Conservation (phyloP, 352 stramenopile species). For the Globisporangium cystogenes region DNA sequence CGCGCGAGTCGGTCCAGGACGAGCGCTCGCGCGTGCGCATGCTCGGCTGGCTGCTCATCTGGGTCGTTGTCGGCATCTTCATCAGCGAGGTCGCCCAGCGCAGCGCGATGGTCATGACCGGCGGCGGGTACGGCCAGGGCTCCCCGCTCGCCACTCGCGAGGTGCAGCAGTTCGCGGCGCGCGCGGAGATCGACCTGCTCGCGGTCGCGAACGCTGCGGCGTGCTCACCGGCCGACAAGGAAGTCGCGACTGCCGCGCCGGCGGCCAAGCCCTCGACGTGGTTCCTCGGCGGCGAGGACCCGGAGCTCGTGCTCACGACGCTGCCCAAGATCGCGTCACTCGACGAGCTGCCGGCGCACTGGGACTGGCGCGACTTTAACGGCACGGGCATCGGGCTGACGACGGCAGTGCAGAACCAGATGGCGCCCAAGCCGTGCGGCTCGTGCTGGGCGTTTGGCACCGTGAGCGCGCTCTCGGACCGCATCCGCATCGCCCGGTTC, state of each 20-base stretch:
- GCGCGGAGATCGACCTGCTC: conserved; percentile 47
- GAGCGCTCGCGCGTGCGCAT: conserved; percentile 33
- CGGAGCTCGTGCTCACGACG: conserved; percentile 38
- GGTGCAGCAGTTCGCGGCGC: conserved; percentile 40
- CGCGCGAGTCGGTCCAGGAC: conserved; percentile 18
- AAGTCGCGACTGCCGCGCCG: neutral
- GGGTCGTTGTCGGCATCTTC: conserved; percentile 43
- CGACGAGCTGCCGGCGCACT: conserved; percentile 55
- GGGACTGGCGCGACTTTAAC: conserved; percentile 81
- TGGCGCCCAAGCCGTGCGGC: conserved; percentile 66
- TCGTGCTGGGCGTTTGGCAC: conserved; percentile 81
- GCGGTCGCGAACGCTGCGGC: conserved; percentile 25
- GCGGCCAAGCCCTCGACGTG: conserved; percentile 42
- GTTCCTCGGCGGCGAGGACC: conserved; percentile 62
- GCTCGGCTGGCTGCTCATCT: conserved; percentile 39
- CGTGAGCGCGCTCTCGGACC: conserved; percentile 64
- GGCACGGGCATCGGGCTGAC: conserved; percentile 68
- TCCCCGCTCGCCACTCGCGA: conserved; percentile 17
- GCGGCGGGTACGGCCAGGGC: conserved; percentile 5
- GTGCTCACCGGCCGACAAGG: conserved; percentile 9
- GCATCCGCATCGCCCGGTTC: conserved; percentile 65
- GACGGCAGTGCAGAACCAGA: conserved; percentile 76
- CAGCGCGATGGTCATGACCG: conserved; percentile 8
- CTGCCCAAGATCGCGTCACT: conserved; percentile 44
- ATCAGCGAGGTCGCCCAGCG: conserved; percentile 24